Percentiles rank a stretch among this genome's conserved stretches.
Conservation (phyloP, 352 stramenopile species). For the Globisporangium megalacanthum region DNA sequence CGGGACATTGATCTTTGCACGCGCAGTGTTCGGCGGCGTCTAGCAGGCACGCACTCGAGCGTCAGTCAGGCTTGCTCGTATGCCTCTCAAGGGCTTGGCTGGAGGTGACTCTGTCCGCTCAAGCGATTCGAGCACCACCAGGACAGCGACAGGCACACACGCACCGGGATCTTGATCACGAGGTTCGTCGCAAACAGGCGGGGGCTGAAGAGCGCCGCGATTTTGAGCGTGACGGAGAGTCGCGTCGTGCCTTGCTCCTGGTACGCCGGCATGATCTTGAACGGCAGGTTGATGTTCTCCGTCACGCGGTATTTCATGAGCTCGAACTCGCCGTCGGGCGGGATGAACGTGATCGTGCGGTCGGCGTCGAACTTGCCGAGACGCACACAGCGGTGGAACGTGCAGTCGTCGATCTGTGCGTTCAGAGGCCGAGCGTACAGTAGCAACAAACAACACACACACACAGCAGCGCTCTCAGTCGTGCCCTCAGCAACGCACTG, state of each 20-base stretch:
- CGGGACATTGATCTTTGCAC: conserved; percentile 93
- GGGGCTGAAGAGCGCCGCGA: conserved; percentile 93
- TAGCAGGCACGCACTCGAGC: conserved; percentile 6
- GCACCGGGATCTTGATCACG: conserved; percentile 92
- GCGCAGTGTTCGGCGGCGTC: conserved; percentile 94
- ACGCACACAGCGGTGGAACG: conserved; percentile 97
- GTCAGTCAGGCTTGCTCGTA: neutral
- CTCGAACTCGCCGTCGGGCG: conserved; percentile 98
- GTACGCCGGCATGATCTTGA: conserved; percentile 96
- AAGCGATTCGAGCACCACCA: no score
- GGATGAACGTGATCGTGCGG: conserved; percentile 96
- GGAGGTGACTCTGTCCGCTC: no score
- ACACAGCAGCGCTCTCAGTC: no score
- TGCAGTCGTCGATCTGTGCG: conserved; percentile 96
- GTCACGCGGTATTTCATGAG: conserved; percentile 98
- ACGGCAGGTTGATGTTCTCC: conserved; percentile 98
- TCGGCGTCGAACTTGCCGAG: conserved; percentile 98
- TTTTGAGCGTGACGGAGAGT: conserved; percentile 78
- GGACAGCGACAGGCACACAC: neutral
- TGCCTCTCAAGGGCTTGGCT: no score
- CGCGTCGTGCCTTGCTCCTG: conserved; percentile 90
- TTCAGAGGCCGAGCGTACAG: no score
- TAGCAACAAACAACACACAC: no score
- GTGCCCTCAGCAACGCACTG: no score
- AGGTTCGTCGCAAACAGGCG: conserved; percentile 96